Base-by-base conservation (phyloP, 2,329 filamentous ascomycete genomes). In the Claviceps sorghi region DNA sequence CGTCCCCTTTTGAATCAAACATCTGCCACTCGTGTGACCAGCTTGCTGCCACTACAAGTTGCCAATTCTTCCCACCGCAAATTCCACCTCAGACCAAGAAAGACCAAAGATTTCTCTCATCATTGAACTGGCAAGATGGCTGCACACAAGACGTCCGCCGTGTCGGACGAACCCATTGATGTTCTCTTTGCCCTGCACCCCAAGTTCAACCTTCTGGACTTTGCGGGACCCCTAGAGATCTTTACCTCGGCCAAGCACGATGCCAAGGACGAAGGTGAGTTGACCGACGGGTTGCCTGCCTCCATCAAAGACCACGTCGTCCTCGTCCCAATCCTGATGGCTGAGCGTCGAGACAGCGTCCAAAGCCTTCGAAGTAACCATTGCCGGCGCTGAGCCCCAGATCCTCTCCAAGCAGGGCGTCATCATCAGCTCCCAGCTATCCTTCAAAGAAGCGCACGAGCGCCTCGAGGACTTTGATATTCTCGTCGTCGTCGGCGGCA, bases 361-460 rank as follows among this genome's bases (percentile, higher is more conserved):
- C 64, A 77, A 74, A 61, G 78, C 78, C 50, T 82, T 82, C 62
- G 76, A 80, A 54, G 69, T 76, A 62, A 80, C 77, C 59, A 67
- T 80, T 56, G 75, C 74, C 38, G 72, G 68, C 34, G 68, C 69
- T 55, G 77, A 80, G 60, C 67, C 74, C 60, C 73, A 77, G 67
- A 71, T 79, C 45, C 62, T 80, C 49, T 79, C 77, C 29, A 65
- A 70, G 43, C 74, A 88, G 67, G 86, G 86, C 58, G 77, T 84
- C 63, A 74, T 81, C 60, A 72, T 93, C 67, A 79, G 79, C 61
- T 81, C 85, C 56, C 83, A 93, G 68, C 82, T 90, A 67, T 76
- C 81, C 65, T 88, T 79, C 75, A 84, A 86, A 64, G 86, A 91
- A 64, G 87, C 86, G 56, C 77, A 88, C 68, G 79, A 87, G 54